Conservation (phyloP, 495 filamentous ascomycete species). For the Penicillium egyptiacum region DNA sequence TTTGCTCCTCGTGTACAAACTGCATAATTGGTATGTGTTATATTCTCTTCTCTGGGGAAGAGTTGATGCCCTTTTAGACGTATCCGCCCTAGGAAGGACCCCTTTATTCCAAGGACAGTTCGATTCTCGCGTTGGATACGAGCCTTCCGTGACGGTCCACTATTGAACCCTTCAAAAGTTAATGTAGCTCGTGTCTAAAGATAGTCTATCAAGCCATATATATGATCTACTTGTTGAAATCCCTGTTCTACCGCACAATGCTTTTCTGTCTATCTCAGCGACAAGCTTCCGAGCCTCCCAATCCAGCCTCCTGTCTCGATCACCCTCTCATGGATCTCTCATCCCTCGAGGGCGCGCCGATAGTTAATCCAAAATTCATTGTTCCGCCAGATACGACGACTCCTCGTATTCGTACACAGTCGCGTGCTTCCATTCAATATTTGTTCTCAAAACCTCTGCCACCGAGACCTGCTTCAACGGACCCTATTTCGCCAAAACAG, state of each 20-base stretch:
- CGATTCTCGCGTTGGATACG: constrained; percentile 16
- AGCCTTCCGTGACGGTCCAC: constrained; percentile 18
- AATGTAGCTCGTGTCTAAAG: constrained; percentile 18
- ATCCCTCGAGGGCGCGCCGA: constrained; percentile 40
- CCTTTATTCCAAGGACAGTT: not conserved
- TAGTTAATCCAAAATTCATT: constrained; percentile 22
- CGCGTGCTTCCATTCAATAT: constrained; percentile 16
- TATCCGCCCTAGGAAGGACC: not conserved
- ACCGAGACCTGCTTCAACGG: constrained; percentile 18
- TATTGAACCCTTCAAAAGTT: constrained; percentile 10
- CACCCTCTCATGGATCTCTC: constrained; percentile 36
- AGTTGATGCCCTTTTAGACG: not conserved
- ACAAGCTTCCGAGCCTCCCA: not conserved
- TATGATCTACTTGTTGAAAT: not conserved
- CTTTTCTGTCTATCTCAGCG: constrained; percentile 1
- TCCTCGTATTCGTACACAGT: constrained; percentile 6
- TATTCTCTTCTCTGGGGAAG: not conserved
- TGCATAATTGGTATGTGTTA: not conserved
- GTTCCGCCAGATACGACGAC: constrained; percentile 2
- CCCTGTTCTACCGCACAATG: constrained; percentile 6
- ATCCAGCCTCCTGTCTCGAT: not conserved
- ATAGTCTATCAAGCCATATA: constrained; percentile 8
- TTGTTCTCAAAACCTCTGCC: constrained; percentile 22
- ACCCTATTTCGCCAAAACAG: not conserved
- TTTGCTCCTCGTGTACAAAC: not conserved